These are phyloP conservation scores for Parmelia sp. DNA, from an alignment of 495 filamentous ascomycete genomes.

Conservation along the genomic window DNA sequence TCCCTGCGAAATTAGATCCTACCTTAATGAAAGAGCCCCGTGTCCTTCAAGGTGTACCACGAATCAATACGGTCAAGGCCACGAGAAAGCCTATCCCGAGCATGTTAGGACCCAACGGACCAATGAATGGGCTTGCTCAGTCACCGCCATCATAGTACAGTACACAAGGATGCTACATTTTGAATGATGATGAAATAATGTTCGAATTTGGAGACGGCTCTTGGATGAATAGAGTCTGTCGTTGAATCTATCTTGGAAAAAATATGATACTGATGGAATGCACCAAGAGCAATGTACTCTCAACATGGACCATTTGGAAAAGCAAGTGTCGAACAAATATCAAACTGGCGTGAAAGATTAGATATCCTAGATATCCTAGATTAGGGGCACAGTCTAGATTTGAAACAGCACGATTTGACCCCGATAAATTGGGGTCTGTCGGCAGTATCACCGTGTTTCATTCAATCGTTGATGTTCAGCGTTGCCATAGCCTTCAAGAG, in stretches of 20 bases:
- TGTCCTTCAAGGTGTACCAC: slow-evolving; percentile 66
- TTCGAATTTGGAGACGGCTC: slow-evolving; percentile 9
- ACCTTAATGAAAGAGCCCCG: slow-evolving; percentile 83
- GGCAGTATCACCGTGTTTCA: neutral
- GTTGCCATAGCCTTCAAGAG: slow-evolving; percentile 18
- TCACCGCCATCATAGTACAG: slow-evolving; percentile 33
- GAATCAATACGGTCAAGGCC: slow-evolving; percentile 51
- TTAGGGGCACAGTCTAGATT: neutral
- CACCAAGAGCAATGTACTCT: neutral
- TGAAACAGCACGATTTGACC: neutral
- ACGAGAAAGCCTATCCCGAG: slow-evolving; percentile 68
- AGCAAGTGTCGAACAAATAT: slow-evolving; percentile 2
- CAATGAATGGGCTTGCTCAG: slow-evolving; percentile 46
- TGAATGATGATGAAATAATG: slow-evolving; percentile 15
- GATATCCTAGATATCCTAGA: slow-evolving; percentile 9
- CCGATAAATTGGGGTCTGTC: neutral
- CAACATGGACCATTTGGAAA: slow-evolving; percentile 9
- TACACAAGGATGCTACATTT: slow-evolving; percentile 15
- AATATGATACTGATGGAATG: slow-evolving; percentile 2
- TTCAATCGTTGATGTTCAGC: neutral
- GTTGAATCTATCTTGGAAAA: neutral
- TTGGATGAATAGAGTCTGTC: slow-evolving; percentile 16
- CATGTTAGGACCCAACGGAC: slow-evolving; percentile 40
- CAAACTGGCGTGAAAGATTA: neutral
- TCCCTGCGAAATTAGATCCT: slow-evolving; percentile 77